A percentile compares a stretch with the other conserved stretches of the same genome.
These are phyloP conservation scores for Pyrenula massariospora DNA, from an alignment of 495 filamentous ascomycete species.

Conservation along the genomic window DNA sequence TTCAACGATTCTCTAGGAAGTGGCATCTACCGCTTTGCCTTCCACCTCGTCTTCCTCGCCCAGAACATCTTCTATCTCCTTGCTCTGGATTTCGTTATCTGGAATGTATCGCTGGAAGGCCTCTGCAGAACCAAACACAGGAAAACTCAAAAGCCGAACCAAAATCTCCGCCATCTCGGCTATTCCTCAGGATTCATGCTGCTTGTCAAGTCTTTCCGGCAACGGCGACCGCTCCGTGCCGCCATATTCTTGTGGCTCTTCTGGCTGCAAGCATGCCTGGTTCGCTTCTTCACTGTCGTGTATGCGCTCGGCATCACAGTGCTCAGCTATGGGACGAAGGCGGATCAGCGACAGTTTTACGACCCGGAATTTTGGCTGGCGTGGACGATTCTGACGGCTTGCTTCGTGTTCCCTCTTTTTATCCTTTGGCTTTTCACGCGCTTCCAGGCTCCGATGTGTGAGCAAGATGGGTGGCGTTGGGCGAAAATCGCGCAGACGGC, in stretches of 20 bases:
- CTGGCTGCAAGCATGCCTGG: background rate
- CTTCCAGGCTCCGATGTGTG: background rate
- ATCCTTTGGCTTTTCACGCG: background rate
- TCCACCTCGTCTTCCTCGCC: background rate
- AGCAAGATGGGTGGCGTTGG: background rate
- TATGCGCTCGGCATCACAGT: background rate
- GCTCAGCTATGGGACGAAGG: background rate
- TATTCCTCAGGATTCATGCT: background rate
- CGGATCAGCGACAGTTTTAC: background rate
- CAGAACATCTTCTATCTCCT: background rate
- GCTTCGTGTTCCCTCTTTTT: background rate
- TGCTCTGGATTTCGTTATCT: background rate
- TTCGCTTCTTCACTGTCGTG: background rate
- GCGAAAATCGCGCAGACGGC: background rate
- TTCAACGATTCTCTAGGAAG: background rate
- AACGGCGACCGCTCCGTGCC: background rate
- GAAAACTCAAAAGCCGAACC: background rate
- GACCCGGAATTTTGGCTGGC: background rate
- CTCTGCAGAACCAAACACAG: background rate
- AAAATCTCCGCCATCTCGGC: background rate
- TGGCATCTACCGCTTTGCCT: background rate
- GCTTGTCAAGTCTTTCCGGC: background rate
- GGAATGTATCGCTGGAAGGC: background rate
- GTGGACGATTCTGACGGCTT: background rate
- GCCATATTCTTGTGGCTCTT: background rate